Evolutionary conservation across 75 land plant genomes (phyloP).

Genomic region (Picea sitchensis): DNA sequence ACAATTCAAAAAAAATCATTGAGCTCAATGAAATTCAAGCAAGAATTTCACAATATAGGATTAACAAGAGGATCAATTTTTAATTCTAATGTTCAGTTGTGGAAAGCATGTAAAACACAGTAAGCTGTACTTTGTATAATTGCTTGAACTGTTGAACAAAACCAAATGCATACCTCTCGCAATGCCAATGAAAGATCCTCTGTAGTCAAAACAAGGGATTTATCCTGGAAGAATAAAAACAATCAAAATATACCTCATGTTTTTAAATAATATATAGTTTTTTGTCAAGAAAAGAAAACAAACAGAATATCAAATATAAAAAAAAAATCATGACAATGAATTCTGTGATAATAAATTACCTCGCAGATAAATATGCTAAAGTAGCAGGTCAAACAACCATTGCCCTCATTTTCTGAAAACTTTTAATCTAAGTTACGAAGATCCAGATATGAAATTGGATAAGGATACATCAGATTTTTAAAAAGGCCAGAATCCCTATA

Average conservation of each 20-base stretch:
- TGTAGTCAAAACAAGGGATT: constrained; percentile 76
- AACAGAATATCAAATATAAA: not conserved
- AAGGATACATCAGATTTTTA: no score
- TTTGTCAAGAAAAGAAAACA: not conserved
- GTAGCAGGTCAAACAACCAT: no score
- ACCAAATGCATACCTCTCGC: constrained; percentile 54
- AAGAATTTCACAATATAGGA: not conserved
- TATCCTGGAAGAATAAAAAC: constrained; percentile 50
- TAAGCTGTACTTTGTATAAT: not conserved
- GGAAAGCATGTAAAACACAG: not conserved
- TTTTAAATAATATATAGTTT: not conserved
- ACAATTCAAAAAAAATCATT: constrained; percentile 2
- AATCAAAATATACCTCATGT: constrained; percentile 1
- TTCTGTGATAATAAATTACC: not conserved
- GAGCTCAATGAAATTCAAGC: not conserved
- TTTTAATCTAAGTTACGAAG: no score
- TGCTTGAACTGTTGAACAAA: not conserved
- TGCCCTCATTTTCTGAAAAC: no score
- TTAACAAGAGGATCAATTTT: not conserved
- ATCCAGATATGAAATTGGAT: no score
- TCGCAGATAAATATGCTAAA: no score
- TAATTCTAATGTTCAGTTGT: not conserved
- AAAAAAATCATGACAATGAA: not conserved
- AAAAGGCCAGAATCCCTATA: no score
- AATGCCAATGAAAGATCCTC: constrained; percentile 83